phyloP scores from a whole-genome alignment of 805 yeast species.

The Clavispora asparagi region DNA sequence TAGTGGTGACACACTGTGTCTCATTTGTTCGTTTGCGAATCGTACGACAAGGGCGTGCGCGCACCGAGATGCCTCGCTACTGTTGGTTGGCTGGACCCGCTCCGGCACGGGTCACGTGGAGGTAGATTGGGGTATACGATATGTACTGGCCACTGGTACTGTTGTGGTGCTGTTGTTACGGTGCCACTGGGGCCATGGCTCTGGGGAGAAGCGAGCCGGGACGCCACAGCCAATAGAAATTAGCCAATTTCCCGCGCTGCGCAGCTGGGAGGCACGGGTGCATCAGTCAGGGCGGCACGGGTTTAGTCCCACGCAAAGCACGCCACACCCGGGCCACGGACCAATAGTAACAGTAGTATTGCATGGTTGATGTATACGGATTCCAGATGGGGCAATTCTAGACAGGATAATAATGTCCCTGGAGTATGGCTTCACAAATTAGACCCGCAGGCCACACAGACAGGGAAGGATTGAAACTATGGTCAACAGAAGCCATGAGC shows the following conservation, averaged over 20 bases:
- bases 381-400: no score
- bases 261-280: neutral
- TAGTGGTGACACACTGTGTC: neutral
- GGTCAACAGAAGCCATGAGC: no score
- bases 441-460: no score
- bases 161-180: no score
- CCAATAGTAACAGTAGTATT: no score
- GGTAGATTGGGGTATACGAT: neutral
- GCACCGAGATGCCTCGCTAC: conserved; percentile 4
- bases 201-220: neutral
- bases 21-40: conserved; percentile 4
- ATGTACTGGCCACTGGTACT: no score
- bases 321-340: no score
- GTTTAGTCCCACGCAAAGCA: no score
- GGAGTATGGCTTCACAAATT: no score
- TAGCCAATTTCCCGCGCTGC: neutral
- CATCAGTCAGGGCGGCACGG: neutral
- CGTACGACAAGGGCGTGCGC: conserved; percentile 13
- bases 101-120: neutral
- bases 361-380: no score
- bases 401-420: no score
- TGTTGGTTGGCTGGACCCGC: neutral
- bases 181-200: neutral
- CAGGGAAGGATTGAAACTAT: no score
- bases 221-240: conserved; percentile 3